phyloP scores from a whole-genome alignment of 2,329 filamentous ascomycete genomes.

The Colletotrichum filicis region DNA sequence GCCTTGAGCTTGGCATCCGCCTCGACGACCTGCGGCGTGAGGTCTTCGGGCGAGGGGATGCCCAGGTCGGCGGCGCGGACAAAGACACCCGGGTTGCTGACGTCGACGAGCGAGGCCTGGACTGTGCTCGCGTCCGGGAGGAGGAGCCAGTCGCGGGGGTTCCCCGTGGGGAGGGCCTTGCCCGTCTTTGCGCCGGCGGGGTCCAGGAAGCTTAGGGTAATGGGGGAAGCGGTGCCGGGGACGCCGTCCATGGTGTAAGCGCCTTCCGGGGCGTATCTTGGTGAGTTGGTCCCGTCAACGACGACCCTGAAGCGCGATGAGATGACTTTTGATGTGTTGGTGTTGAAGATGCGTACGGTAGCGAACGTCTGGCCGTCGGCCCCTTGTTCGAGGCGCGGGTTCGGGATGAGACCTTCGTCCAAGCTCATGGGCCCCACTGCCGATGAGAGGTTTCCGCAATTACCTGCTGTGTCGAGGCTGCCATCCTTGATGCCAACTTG shows the following conservation, averaged over 20 bases:
- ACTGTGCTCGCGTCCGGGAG: conserved; percentile 43
- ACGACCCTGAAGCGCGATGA: conserved; percentile 49
- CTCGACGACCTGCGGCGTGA: conserved; percentile 45
- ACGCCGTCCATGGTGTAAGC: conserved; percentile 54
- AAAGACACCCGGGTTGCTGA: conserved; percentile 55
- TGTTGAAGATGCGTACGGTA: conserved; percentile 44
- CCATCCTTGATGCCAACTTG: conserved; percentile 65
- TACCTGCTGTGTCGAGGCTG: conserved; percentile 66
- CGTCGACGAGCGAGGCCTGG: conserved; percentile 51
- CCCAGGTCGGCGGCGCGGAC: conserved; percentile 46
- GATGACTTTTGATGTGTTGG: conserved; percentile 45
- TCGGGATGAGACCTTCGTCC: conserved; percentile 56
- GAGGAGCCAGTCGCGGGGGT: conserved; percentile 44
- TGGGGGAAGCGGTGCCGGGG: conserved; percentile 45
- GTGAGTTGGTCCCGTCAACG: conserved; percentile 33
- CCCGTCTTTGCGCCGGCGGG: conserved; percentile 56
- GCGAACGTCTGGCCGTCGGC: conserved; percentile 17
- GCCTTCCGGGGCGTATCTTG: conserved; percentile 44
- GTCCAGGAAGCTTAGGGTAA: conserved; percentile 50
- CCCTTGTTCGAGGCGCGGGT: conserved; percentile 5
- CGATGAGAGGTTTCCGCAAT: conserved; percentile 71
- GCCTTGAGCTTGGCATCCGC: conserved; percentile 43
- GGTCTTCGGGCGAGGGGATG: conserved; percentile 28
- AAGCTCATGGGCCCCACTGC: conserved; percentile 69
- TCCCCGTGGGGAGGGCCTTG: conserved; percentile 50